Base-by-base conservation (phyloP, 805 yeast genomes). In the Yueomyces sinensis region DNA sequence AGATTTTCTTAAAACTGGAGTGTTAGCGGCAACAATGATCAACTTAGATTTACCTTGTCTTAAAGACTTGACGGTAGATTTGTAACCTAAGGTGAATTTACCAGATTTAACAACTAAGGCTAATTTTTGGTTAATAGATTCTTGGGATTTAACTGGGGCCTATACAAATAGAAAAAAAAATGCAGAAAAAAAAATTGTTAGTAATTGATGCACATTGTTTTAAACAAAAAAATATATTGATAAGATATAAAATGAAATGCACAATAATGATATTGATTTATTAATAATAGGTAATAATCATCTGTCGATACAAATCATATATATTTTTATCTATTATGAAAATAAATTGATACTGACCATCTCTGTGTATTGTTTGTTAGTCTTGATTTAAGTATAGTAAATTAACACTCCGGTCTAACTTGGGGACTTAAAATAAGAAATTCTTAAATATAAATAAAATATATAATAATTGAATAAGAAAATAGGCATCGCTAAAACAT, bases 1-100 rank as follows among this genome's bases (percentile, higher is more conserved):
- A 56, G 97, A 84, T 76, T 91, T 89, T 81, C 97, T 89, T 70
- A 91, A 82, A 61, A 89, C 94, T 73, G 98, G 98, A 62, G 97
- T 91, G 91, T 91, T 91, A 66, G 93, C 91, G 61, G 99, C 95
- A 62, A 91, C 77, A 73, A 91, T 81, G 65, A 91, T 73, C 68
- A 91, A 79, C 83, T 91, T 91, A 58, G 98, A 94, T 79, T 89
- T 89, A 65, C 95, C 96, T 68, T 83, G 83, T 76, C 99, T 87
- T 66, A 91, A 76, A 57, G 97, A 72, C 83, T 91, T 91, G 69
- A 91, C 80, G 66, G 93, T 89, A 56, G 96, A 83, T 77, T 89
- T 89, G 94, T 86, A 91, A 65, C 98, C 98, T 60, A 91, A 81
- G 82, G 96, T 81, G 79, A 84, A 89, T 74, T 91, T 91, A 77